Evolutionary conservation across 345 rosid genomes (phyloP), one percentile per base, ranked within the genome.

Genomic region (Triadica sebifera): DNA sequence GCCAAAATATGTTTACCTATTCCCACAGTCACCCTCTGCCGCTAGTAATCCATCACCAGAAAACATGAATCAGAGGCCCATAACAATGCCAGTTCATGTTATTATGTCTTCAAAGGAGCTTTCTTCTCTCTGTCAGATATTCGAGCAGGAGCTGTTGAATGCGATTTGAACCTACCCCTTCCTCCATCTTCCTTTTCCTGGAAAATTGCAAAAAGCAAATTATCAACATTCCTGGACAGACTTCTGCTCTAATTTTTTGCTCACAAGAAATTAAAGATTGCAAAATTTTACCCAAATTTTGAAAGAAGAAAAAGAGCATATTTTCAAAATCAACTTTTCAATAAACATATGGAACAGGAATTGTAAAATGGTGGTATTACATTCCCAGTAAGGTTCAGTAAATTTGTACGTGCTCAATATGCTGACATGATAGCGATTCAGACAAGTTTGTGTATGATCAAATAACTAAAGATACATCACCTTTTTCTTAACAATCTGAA

Each of bases 401-500:
- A 17, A 52, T 52, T 53, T 19, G 0, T 6, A 53, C 2, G 10
- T 39, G 52, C 4, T 8, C 45, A 51, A 22, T 0, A 63, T 17
- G 9, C 10, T 5, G 11, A 17, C 8, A 24, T 24, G 34, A 29
- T 43, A 43, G 46, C 0, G 3, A 43, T 43, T 43, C 6, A 43
- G 46, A 43, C 9, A 43, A 43, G 46, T 43, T 1, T 43, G 1
- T 5, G 6, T 4, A 43, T 43, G 8, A 43, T 43, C 46, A 43
- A 43, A 43, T 8, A 43, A 43, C 6, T 5, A 43, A 43, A 8
- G 3, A 69, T 53, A 15, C 19, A 9, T 16, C 62, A 93, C 99
- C 95, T 96, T 96, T 82, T 91, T 96, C 97, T 96, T 93, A 45
- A 96, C 99, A 39, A 96, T 86, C 87, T 93, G 99, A 80, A 96